Evolutionary conservation across 1,284 basidiomycete genomes (phyloP), one percentile per base, ranked within the genome.

Genomic region (Neotropicomus parvogracilis): DNA sequence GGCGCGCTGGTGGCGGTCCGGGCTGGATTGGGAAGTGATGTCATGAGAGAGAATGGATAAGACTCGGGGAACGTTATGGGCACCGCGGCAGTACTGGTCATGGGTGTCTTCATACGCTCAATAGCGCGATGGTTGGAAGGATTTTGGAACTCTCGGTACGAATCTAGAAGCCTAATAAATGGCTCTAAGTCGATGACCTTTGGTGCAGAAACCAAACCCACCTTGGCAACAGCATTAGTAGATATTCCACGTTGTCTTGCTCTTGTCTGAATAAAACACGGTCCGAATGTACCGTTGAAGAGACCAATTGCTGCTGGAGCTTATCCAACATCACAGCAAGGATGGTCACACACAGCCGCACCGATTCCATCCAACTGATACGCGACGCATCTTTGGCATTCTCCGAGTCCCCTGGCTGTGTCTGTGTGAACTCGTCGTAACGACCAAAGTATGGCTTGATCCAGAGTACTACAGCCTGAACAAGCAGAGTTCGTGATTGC

Each of bases 401-500:
- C 41, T 91, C 86, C 6, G 79, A 70, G 53, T 91, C 90, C 47
- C 77, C 81, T 1, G 77, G 68, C 42, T 74, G 73, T 3, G 77
- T 76, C 57, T 83, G 80, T 35, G 77, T 67, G 62, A 82, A 88
- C 63, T 92, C 89, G 54, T 97, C 92, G 61, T 88, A 97, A 16
- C 80, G 76, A n/a, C 95, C 95, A 55, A 98, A 89, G 65, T 95
- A 88, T 0, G 94, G 93, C 62, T 94, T 95, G 57, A 98, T 86
- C 93, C 94, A 97, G 19, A 87, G 79, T 4, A 94, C 85, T 31
- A 98, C 81, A 24, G 87, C 85, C 48, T 97, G 95, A 6, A 97
- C 85, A 17, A 99, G 75, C 13, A 90, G 71, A 0, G 85, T 78
- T 13, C 95, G 83, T 9, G 89, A 86, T 48, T 88, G 79, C 4